Conservation (phyloP, 805 yeast genomes). For the Candida coleopterorum region DNA sequence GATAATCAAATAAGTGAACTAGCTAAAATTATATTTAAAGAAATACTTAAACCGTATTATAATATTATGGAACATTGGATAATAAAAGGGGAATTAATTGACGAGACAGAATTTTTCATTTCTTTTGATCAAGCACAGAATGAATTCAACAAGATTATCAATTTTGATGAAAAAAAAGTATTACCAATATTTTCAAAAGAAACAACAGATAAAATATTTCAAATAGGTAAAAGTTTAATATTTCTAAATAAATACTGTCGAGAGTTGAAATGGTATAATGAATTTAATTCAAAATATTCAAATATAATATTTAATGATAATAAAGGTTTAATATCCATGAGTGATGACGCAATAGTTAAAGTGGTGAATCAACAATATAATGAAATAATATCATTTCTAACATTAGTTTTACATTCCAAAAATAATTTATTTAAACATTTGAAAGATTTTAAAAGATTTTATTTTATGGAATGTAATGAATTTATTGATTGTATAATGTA, state of each 20-base stretch:
- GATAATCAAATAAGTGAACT: conserved; percentile 61
- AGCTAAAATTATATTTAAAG: conserved; percentile 21
- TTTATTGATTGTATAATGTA: conserved; percentile 63
- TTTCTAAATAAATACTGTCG: conserved; percentile 63
- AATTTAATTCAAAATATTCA: conserved; percentile 32
- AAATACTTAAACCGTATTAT: conserved; percentile 54
- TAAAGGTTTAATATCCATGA: conserved; percentile 30
- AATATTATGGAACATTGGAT: conserved; percentile 65
- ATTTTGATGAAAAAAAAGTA: conserved; percentile 26
- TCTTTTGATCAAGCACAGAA: conserved; percentile 23
- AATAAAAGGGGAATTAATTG: conserved; percentile 55
- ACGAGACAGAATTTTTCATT: conserved; percentile 62
- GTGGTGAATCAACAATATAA: conserved; percentile 39
- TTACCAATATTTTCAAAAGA: conserved; percentile 36
- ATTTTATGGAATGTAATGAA: conserved; percentile 76
- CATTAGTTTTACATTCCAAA: conserved; percentile 44
- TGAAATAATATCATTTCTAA: conserved; percentile 51
- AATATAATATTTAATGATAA: conserved; percentile 24
- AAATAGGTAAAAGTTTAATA: conserved; percentile 67
- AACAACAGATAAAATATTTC: conserved; percentile 39
- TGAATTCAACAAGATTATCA: conserved; percentile 32
- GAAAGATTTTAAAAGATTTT: conserved; percentile 55
- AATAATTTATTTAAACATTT: conserved; percentile 51
- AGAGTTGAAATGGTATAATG: conserved; percentile 61
- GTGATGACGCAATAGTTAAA: conserved; percentile 30